Conservation (phyloP, 2,329 filamentous ascomycete genomes). For the Colletotrichum australisinense region DNA sequence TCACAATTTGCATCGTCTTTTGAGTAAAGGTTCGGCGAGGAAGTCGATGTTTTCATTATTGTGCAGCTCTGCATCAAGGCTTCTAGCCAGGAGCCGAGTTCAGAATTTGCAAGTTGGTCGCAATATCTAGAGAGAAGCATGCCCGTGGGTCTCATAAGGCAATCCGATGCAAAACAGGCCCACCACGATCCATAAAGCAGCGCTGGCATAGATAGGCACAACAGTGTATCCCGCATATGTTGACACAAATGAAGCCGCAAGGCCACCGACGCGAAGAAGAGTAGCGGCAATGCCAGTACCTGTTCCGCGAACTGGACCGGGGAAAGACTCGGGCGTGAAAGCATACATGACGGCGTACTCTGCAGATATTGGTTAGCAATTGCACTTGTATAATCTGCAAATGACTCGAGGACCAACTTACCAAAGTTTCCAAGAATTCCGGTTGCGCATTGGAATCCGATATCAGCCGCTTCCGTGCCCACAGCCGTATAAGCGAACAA, state of each 20-base stretch:
- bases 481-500: constrained; percentile 58
- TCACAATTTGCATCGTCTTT: no score
- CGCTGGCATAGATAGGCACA: constrained; percentile 57
- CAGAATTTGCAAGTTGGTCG: no score
- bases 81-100: background rate
- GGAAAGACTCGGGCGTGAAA: constrained; percentile 68
- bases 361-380: constrained; percentile 20
- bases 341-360: constrained; percentile 51
- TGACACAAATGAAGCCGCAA: constrained; percentile 55
- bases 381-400: no score
- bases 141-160: constrained; percentile 57
- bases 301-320: constrained; percentile 64
- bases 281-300: constrained; percentile 60
- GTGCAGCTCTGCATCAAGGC: background rate
- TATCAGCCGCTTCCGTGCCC: constrained; percentile 49
- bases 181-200: constrained; percentile 55
- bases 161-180: constrained; percentile 53
- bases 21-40: no score
- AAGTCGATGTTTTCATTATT: no score
- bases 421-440: constrained; percentile 57
- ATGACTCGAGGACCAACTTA: constrained; percentile 36
- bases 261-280: constrained; percentile 49
- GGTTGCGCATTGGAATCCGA: constrained; percentile 54
- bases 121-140: constrained; percentile 43
- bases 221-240: constrained; percentile 54